Conservation (phyloP, 129 eudicot genomes). For the Saussurea involucrata region DNA sequence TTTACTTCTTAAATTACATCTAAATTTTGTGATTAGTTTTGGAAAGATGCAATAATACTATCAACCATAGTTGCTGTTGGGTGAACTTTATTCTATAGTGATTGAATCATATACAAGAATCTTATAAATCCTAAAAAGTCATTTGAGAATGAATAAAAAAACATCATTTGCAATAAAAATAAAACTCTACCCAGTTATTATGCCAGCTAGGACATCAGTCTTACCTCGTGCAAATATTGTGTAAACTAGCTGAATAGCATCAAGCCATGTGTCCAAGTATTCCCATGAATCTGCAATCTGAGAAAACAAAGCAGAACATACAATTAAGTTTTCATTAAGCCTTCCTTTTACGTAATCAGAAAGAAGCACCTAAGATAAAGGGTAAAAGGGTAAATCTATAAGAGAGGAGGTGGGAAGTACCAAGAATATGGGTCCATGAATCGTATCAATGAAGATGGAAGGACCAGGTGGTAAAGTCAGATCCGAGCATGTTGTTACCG, state of each 20-base stretch:
- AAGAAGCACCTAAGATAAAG: neutral
- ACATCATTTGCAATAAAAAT: conserved; percentile 8
- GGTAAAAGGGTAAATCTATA: neutral
- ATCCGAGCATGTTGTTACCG: conserved; percentile 83
- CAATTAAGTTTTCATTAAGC: neutral
- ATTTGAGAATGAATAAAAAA: conserved; percentile 15
- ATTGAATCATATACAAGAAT: conserved; percentile 26
- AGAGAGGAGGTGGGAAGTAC: conserved; percentile 36
- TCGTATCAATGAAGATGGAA: conserved; percentile 68
- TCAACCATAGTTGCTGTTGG: conserved; percentile 5
- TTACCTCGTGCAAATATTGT: conserved; percentile 89
- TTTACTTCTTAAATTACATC: conserved; percentile 23
- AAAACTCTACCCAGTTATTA: conserved; percentile 56
- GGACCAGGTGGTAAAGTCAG: conserved; percentile 94
- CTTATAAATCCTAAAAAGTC: conserved; percentile 12
- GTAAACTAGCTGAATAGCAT: conserved; percentile 92
- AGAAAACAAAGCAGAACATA: neutral
- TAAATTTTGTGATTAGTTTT: conserved; percentile 23
- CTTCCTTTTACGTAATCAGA: neutral
- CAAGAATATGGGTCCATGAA: conserved; percentile 64
- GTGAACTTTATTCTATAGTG: conserved; percentile 16
- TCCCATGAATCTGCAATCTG: conserved; percentile 98
- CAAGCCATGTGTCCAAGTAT: conserved; percentile 83
- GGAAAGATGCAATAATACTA: conserved; percentile 21
- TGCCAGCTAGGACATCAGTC: conserved; percentile 88